Conservation (phyloP, 352 stramenopile genomes). For the Pythium insidiosum region DNA sequence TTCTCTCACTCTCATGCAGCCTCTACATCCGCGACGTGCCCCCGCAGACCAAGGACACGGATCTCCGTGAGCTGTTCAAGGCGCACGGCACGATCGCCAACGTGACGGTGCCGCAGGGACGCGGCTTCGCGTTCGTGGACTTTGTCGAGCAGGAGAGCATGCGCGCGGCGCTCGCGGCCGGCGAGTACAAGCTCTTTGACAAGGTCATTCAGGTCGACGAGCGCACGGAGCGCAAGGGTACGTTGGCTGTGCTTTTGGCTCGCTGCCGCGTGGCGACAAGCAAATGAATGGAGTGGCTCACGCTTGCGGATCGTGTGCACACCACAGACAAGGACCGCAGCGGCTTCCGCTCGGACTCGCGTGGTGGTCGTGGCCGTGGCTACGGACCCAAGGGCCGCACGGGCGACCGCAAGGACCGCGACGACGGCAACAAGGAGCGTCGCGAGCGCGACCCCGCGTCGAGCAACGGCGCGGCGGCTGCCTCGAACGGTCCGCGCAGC, state of each 20-base stretch:
- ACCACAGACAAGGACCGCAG: constrained; percentile 32
- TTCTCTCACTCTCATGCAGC: constrained; percentile 19
- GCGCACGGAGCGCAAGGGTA: constrained; percentile 65
- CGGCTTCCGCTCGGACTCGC: constrained; percentile 41
- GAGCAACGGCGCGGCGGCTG: constrained; percentile 17
- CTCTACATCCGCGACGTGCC: constrained; percentile 78
- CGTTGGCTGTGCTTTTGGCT: too few species aligned
- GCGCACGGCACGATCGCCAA: constrained; percentile 64
- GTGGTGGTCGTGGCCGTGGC: constrained; percentile 38
- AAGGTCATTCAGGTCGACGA: constrained; percentile 74
- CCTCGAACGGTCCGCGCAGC: constrained; percentile 22
- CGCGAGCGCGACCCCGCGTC: constrained; percentile 7
- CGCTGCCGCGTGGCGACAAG: too few species aligned
- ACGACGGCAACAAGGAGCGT: constrained; percentile 42
- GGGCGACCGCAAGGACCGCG: constrained; percentile 61
- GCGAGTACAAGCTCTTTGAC: constrained; percentile 63
- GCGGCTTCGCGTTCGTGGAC: constrained; percentile 81
- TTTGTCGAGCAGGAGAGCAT: constrained; percentile 73
- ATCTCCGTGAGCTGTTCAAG: constrained; percentile 78
- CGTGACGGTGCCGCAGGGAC: constrained; percentile 44
- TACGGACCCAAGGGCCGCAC: constrained; percentile 33
- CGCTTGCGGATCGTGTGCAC: not conserved
- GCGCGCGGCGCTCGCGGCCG: constrained; percentile 57
- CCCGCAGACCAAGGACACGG: constrained; percentile 55
- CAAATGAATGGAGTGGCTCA: too few species aligned